A percentile compares a stretch with the other conserved stretches of the same genome.
Evolutionary conservation across 225 moss, liverwort and hornwort genomes (phyloP).

Genomic region (Anthoceros angustus): DNA sequence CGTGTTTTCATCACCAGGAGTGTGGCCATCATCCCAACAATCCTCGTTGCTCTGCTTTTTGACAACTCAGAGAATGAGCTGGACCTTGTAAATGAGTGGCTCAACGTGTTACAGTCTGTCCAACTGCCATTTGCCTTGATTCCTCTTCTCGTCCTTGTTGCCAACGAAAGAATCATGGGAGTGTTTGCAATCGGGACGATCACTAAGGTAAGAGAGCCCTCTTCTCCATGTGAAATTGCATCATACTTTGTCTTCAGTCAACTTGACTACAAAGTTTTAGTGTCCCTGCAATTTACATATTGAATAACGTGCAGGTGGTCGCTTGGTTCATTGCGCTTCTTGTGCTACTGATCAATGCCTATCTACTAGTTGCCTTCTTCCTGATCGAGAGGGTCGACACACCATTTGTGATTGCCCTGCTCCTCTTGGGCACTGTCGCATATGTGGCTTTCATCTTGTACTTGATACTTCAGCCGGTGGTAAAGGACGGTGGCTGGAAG

Average conservation of each 20-base stretch:
- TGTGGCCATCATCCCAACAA: slow-evolving; percentile 71
- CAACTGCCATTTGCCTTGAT: slow-evolving; percentile 86
- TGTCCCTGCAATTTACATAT: background rate
- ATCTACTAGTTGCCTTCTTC: slow-evolving; percentile 48
- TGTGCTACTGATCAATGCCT: slow-evolving; percentile 72
- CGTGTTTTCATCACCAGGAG: slow-evolving; percentile 72
- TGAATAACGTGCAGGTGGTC: slow-evolving; percentile 40
- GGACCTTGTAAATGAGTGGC: slow-evolving; percentile 79
- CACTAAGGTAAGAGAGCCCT: slow-evolving; percentile 34
- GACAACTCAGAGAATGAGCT: slow-evolving; percentile 65
- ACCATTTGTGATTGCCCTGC: slow-evolving; percentile 14
- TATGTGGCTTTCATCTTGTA: slow-evolving; percentile 56
- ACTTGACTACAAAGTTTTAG: background rate
- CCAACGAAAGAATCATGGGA: slow-evolving; percentile 59
- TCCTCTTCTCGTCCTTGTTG: slow-evolving; percentile 62
- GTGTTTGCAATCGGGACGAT: slow-evolving; percentile 39
- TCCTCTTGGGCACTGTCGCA: slow-evolving; percentile 17
- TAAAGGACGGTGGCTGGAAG: slow-evolving; percentile 38
- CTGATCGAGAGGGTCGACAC: slow-evolving; percentile 29
- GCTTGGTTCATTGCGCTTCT: slow-evolving; percentile 56
- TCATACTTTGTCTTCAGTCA: background rate
- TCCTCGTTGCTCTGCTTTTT: slow-evolving; percentile 61
- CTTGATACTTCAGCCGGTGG: slow-evolving; percentile 54
- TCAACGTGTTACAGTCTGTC: slow-evolving; percentile 78
- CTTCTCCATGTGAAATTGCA: background rate